Conservation (phyloP, 192 early-diverging fungal genomes). For the Diversispora epigaea region DNA sequence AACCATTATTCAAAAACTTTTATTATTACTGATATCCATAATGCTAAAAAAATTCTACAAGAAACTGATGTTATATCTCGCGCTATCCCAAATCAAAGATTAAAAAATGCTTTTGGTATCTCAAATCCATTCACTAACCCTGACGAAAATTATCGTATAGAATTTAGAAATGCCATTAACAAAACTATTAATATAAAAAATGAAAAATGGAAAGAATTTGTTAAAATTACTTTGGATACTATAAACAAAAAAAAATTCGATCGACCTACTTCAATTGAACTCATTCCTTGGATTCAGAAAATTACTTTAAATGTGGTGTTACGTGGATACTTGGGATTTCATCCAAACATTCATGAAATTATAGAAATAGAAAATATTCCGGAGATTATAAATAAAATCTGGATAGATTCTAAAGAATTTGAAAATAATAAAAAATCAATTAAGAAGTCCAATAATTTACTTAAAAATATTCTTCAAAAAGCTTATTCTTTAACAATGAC, state of each 20-base stretch:
- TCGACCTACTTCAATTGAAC: background rate
- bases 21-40: background rate
- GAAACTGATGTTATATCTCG: background rate
- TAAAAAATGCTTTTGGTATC: slow-evolving; percentile 2
- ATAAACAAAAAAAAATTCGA: background rate
- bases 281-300: background rate
- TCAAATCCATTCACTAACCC: slow-evolving; percentile 21
- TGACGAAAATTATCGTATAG: background rate
- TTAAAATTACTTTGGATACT: background rate
- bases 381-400: background rate
- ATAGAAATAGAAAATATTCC: background rate
- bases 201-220: background rate
- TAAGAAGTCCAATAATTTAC: background rate
- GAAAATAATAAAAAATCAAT: background rate
- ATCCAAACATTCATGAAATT: background rate
- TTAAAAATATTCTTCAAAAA: background rate
- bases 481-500: background rate
- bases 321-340: background rate
- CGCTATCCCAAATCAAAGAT: background rate
- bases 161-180: background rate
- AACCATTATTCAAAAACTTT: background rate
- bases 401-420: background rate
- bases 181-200: background rate
- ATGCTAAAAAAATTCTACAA: background rate
- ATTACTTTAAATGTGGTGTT: background rate